Conservation (phyloP, 2,329 filamentous ascomycete genomes). For the Sporothrix pallida region DNA sequence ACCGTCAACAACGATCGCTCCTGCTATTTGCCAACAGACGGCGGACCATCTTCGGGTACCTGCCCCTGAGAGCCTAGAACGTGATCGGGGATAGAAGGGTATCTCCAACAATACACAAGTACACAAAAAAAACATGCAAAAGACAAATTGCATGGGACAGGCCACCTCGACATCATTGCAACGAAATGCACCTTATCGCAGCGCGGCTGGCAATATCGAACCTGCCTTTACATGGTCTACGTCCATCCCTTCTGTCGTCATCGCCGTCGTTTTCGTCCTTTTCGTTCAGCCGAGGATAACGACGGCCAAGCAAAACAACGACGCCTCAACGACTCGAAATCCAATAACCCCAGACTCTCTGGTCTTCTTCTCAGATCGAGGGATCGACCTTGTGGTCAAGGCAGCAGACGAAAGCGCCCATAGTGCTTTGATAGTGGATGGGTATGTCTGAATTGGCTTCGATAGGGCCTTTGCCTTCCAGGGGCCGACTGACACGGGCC, state of each 20-base stretch:
- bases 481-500: not conserved
- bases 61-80: slow-evolving; percentile 4
- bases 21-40: not conserved
- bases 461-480: not conserved
- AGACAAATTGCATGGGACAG: not conserved
- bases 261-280: slow-evolving; percentile 32
- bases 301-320: slow-evolving; percentile 27
- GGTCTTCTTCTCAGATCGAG: not conserved
- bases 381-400: not conserved
- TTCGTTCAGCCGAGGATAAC: slow-evolving; percentile 43
- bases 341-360: not conserved
- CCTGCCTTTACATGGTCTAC: not conserved
- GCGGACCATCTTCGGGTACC: slow-evolving; percentile 11
- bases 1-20: not conserved
- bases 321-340: too few relatives aligned
- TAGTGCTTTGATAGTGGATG: slow-evolving; percentile 1
- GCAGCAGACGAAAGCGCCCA: not conserved
- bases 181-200: slow-evolving; percentile 1
- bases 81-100: not conserved
- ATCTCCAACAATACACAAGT: not conserved
- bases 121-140: not conserved
- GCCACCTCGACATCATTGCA: not conserved
- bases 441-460: not conserved
- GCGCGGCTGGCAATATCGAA: not conserved
- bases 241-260: slow-evolving; percentile 13